Conservation (phyloP, 192 early-diverging fungal genomes). For the Phlyctochytrium planicorne region DNA sequence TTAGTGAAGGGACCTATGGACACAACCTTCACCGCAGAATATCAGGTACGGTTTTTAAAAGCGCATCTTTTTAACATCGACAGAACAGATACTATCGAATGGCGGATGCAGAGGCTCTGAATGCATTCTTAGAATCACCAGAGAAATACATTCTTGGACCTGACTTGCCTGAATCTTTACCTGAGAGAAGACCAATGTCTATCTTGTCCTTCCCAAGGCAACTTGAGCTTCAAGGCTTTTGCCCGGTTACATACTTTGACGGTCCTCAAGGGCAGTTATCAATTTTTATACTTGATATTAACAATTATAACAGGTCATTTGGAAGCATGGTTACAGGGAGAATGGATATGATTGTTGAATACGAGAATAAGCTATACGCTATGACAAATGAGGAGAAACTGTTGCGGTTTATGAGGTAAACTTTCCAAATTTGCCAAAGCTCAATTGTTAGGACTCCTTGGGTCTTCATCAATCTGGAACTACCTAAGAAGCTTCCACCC, state of each 20-base stretch:
- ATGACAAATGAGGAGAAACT: conserved; percentile 33
- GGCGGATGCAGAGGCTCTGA: conserved; percentile 26
- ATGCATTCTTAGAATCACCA: conserved; percentile 42
- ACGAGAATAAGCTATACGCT: conserved; percentile 45
- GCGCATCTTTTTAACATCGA: not conserved
- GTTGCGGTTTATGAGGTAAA: conserved; percentile 44
- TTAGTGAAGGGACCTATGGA: conserved; percentile 28
- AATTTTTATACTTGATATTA: conserved; percentile 9
- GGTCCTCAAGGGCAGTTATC: conserved; percentile 38
- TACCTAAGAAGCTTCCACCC: conserved; percentile 56
- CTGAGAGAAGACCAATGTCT: conserved; percentile 25
- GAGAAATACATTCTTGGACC: conserved; percentile 33
- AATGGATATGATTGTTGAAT: conserved; percentile 43
- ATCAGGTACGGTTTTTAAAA: conserved; percentile 33
- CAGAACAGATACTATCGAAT: conserved; percentile 48
- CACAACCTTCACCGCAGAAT: conserved; percentile 47
- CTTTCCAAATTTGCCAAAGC: conserved; percentile 3
- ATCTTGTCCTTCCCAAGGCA: conserved; percentile 47
- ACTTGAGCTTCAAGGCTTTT: conserved; percentile 58
- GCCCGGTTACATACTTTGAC: conserved; percentile 52
- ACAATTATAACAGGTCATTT: conserved; percentile 27
- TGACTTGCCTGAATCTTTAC: conserved; percentile 45
- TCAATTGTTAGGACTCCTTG: conserved; percentile 43
- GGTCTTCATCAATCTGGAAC: conserved; percentile 36
- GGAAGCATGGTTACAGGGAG: conserved; percentile 44